Percentiles rank a stretch among this genome's conserved stretches.
These are phyloP conservation scores for Mimosa pudica DNA, from an alignment of 306 rosid genomes.

Conservation along the genomic window DNA sequence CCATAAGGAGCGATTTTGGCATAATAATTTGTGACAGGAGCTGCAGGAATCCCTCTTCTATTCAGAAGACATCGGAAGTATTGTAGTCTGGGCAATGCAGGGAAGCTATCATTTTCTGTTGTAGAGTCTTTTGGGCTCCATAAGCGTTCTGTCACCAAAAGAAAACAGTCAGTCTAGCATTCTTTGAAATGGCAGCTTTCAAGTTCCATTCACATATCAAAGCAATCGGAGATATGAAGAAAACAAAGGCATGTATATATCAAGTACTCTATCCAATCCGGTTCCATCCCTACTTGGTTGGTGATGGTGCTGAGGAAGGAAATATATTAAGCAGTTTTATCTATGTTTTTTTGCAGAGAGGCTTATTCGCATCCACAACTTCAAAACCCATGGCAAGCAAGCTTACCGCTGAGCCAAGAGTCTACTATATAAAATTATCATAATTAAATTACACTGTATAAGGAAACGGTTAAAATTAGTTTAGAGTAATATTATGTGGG, in stretches of 20 bases:
- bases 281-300: too few species aligned
- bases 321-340: too few species aligned
- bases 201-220: slow-evolving; percentile 3
- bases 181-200: slow-evolving; percentile 12
- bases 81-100: slow-evolving; percentile 64
- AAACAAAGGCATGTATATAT: slow-evolving; percentile 10
- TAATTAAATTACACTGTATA: too few species aligned
- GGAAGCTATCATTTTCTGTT: slow-evolving; percentile 32
- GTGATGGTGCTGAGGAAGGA: too few species aligned
- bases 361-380: too few species aligned
- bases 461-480: too few species aligned
- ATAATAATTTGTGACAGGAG: slow-evolving; percentile 67
- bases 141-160: slow-evolving; percentile 63
- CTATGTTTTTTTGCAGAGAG: too few species aligned
- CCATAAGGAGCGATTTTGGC: slow-evolving; percentile 73
- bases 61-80: slow-evolving; percentile 90
- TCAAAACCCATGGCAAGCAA: too few species aligned
- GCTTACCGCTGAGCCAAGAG: too few species aligned
- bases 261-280: too few species aligned
- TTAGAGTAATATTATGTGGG: too few species aligned
- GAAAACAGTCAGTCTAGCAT: slow-evolving; percentile 31
- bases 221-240: slow-evolving; percentile 16
- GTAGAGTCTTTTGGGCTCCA: slow-evolving; percentile 69
- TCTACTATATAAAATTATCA: too few species aligned
- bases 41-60: slow-evolving; percentile 80